Evolutionary conservation across 306 rosid species (phyloP), one percentile per base, ranked within the genome.

Genomic region (Trifolium subterraneum): DNA sequence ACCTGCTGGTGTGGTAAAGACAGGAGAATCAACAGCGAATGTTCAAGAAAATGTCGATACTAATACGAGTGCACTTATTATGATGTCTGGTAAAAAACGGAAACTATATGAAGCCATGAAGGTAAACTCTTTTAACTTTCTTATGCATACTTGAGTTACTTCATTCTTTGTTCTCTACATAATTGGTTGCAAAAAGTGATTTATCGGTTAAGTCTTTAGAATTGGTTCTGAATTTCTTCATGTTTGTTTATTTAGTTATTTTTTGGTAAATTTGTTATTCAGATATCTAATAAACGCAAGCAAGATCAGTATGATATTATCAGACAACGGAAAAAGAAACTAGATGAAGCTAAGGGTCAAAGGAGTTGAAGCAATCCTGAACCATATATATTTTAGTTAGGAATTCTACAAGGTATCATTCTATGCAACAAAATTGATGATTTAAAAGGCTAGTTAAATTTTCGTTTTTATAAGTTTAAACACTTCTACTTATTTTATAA

Each of bases 251-350:
- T 6, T 14, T 14, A 15, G 9, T 4, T 15, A 4, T 16, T 23
- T 23, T 52, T 48, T 39, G 12, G 2, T 47, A 51, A 75, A 51
- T 59, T 4, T 23, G 16, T 74, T 13, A 25, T 36, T 67, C 92
- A 91, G 97, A 89, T 65, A 35, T 83, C 92, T 63, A 87, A 83
- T 54, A 35, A 80, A 54, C 84, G 82, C 62, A 93, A 89, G 92
- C 83, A 48, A 79, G 83, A 62, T 18, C 10, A 79, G 2, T 9
- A 25, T 56, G 85, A 81, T 71, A 62, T 63, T 20, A 77, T 89
- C 27, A 83, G 64, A 78, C 84, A 87, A 69, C 77, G 98, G 79
- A 91, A 85, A 85, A 84, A 72, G 84, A 88, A 85, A 54, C 64
- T 87, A 54, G 81, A 80, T 23, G 90, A 73, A 80, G 80, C 89